Conservation (phyloP, 176 grass and related monocot species). For the Hordeum vulgare region DNA sequence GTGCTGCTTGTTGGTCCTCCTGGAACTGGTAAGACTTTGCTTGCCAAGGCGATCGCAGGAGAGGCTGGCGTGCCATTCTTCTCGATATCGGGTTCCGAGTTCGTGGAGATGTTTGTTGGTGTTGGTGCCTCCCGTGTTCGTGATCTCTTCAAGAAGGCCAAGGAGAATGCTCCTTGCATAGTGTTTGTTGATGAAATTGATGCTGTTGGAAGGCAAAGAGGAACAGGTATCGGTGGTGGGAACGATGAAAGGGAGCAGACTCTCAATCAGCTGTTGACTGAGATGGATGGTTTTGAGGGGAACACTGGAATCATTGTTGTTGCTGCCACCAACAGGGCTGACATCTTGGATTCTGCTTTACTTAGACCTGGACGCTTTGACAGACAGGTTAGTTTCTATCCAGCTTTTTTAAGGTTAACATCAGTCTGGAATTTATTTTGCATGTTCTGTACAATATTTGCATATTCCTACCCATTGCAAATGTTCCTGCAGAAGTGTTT, state of each 20-base stretch:
- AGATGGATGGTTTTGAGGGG: slow-evolving; percentile 97
- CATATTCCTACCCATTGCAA: neutral
- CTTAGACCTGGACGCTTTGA: slow-evolving; percentile 96
- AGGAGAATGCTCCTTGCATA: slow-evolving; percentile 97
- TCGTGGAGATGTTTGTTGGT: slow-evolving; percentile 99
- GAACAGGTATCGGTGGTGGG: slow-evolving; percentile 86
- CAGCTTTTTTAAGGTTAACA: neutral
- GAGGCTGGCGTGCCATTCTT: slow-evolving; percentile 98
- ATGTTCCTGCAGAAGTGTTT: neutral
- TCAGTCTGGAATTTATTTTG: neutral
- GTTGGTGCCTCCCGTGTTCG: slow-evolving; percentile 92
- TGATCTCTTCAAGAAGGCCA: slow-evolving; percentile 98
- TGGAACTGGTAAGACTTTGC: slow-evolving; percentile 93
- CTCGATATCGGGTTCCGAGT: slow-evolving; percentile 95
- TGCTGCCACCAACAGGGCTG: slow-evolving; percentile 93
- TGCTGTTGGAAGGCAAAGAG: slow-evolving; percentile 87
- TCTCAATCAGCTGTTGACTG: slow-evolving; percentile 78
- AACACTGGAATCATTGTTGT: slow-evolving; percentile 96
- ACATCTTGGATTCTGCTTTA: slow-evolving; percentile 96
- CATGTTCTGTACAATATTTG: neutral
- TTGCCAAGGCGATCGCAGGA: slow-evolving; percentile 96
- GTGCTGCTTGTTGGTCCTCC: slow-evolving; percentile 97
- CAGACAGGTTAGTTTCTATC: slow-evolving; percentile 75
- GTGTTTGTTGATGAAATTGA: slow-evolving; percentile 98
- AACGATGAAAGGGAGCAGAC: slow-evolving; percentile 97